Conservation (phyloP, 208 protist genomes). For the Naegleria lovaniensis region DNA sequence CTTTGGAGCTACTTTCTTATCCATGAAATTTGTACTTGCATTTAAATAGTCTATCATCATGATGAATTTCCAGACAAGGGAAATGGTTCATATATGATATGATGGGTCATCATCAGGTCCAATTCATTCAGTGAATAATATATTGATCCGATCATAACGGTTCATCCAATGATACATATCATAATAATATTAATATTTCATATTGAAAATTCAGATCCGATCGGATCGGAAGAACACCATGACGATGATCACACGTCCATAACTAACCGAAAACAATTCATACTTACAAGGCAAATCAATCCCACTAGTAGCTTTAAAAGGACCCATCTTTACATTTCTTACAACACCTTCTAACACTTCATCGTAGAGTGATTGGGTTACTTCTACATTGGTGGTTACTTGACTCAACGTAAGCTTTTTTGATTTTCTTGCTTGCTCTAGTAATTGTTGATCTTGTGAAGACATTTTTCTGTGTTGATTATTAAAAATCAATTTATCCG, state of each 20-base stretch:
- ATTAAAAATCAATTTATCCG: too few species aligned
- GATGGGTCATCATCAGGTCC: too few species aligned
- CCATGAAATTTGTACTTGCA: constrained; percentile 37
- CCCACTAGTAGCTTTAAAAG: constrained; percentile 34
- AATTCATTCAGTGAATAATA: too few species aligned
- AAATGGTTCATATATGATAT: too few species aligned
- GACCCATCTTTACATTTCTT: constrained; percentile 32
- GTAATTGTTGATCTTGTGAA: background rate
- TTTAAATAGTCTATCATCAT: constrained; percentile 31
- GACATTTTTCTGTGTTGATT: background rate
- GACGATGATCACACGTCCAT: too few species aligned
- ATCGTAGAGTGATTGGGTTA: background rate
- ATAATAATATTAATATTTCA: too few species aligned
- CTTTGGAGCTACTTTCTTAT: constrained; percentile 26
- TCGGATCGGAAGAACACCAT: too few species aligned
- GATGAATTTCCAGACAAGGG: too few species aligned
- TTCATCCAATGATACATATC: too few species aligned
- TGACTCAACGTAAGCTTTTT: background rate
- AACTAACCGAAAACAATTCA: too few species aligned
- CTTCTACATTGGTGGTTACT: background rate
- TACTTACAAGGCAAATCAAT: constrained; percentile 28
- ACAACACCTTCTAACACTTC: constrained; percentile 27
- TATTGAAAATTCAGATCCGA: too few species aligned
- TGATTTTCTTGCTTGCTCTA: background rate
- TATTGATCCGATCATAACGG: too few species aligned